A percentile compares a stretch with the other conserved stretches of the same genome.
phyloP scores from a whole-genome alignment of 176 grass and related monocot genomes.

The Panicum miliaceum region DNA sequence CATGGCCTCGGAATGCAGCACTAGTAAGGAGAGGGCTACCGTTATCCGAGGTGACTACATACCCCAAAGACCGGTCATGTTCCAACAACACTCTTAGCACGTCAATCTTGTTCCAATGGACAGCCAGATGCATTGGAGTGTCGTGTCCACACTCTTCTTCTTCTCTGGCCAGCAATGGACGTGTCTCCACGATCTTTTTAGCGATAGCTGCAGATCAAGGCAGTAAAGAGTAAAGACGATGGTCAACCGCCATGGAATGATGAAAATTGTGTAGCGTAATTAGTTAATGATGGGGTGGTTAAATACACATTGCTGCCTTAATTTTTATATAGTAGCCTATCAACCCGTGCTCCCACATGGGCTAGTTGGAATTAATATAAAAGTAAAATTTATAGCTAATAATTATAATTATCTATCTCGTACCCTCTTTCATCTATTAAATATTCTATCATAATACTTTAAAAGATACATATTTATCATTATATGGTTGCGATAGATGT shows the following conservation, averaged over 20 bases:
- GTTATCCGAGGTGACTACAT: not conserved
- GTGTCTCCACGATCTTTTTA: not conserved
- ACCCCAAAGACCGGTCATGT: not conserved
- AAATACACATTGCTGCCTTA: no score
- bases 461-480: no score
- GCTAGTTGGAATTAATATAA: no score
- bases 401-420: no score
- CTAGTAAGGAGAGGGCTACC: accelerated
- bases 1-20: not conserved
- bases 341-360: no score
- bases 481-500: no score
- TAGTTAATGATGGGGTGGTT: no score
- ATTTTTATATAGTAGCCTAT: no score
- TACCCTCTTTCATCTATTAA: no score
- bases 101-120: not conserved
- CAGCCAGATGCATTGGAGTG: not conserved
- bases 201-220: not conserved
- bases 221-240: not conserved
- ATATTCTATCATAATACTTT: no score
- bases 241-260: accelerated
- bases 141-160: no score
- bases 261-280: not conserved
- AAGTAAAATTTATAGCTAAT: no score
- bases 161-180: not conserved
- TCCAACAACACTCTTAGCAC: not conserved